Evolutionary conservation across 805 yeast genomes (phyloP).

Genomic region (Komagataella populi): DNA sequence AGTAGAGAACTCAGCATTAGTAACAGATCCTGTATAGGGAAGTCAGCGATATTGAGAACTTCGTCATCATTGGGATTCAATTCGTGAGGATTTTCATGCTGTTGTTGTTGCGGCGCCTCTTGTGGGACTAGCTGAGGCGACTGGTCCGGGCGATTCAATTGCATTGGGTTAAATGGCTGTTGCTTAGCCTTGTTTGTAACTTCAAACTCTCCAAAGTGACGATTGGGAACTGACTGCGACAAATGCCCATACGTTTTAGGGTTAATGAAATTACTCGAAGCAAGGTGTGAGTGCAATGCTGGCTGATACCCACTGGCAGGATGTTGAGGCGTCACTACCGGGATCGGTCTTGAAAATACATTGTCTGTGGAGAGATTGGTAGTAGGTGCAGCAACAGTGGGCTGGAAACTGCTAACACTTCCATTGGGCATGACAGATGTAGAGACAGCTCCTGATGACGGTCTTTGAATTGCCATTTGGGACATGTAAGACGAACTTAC

Average conservation of each 20-base stretch:
- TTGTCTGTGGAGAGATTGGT: constrained; percentile 38
- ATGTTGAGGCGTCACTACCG: neutral
- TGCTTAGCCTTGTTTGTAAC: neutral
- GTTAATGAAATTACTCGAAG: neutral
- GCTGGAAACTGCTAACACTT: constrained; percentile 13
- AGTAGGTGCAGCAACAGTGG: constrained; percentile 36
- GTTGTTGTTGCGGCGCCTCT: constrained; percentile 8
- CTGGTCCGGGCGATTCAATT: neutral
- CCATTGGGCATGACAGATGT: neutral
- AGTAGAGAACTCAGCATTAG: constrained; percentile 76
- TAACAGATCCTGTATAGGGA: constrained; percentile 69
- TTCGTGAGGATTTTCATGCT: constrained; percentile 4
- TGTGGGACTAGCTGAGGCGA: constrained; percentile 5
- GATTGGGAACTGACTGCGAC: neutral
- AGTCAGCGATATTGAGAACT: constrained; percentile 67
- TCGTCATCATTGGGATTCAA: constrained; percentile 11
- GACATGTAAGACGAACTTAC: constrained; percentile 28
- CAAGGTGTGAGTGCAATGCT: neutral
- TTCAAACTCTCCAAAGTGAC: neutral
- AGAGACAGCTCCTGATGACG: neutral
- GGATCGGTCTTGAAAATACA: constrained; percentile 17
- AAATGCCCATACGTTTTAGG: neutral
- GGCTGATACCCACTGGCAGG: neutral
- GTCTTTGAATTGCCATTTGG: constrained; percentile 4
- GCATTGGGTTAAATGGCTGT: neutral